Conservation (phyloP, 148 eudicot genomes). For the Cornus suecica region DNA sequence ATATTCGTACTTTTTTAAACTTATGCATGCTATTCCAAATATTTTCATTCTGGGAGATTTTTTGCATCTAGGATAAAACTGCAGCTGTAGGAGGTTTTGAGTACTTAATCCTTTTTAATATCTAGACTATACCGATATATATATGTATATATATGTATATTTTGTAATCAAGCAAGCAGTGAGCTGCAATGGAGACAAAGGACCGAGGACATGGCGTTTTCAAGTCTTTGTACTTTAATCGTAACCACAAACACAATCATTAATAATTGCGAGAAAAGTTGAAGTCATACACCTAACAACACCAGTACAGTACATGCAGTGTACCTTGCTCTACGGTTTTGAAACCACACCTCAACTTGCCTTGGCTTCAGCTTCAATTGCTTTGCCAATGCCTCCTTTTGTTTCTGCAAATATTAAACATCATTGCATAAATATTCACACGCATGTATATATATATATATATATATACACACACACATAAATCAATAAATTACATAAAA, state of each 20-base stretch:
- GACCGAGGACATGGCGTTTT: background rate
- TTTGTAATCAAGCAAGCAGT: too few relatives aligned
- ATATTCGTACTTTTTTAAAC: too few relatives aligned
- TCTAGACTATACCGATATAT: background rate
- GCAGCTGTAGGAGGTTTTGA: too few relatives aligned
- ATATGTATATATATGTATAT: background rate
- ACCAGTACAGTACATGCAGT: background rate
- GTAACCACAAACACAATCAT: slow-evolving; percentile 8
- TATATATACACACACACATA: background rate
- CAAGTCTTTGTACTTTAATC: background rate
- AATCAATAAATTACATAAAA: background rate
- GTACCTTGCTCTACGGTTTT: slow-evolving; percentile 58
- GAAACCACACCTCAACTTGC: slow-evolving; percentile 64
- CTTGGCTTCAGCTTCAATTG: slow-evolving; percentile 37
- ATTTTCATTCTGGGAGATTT: too few relatives aligned
- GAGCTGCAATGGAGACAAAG: too few relatives aligned
- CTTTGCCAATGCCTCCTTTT: slow-evolving; percentile 44
- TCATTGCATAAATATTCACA: background rate
- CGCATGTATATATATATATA: background rate
- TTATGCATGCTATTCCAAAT: too few relatives aligned
- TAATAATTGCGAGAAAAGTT: background rate
- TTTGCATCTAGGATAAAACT: too few relatives aligned
- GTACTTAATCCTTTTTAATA: too few relatives aligned
- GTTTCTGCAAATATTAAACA: slow-evolving; percentile 27
- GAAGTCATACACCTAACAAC: background rate